Base-by-base conservation (phyloP, 768 basidiomycete genomes). In the Boletus rufocinnamomeus region DNA sequence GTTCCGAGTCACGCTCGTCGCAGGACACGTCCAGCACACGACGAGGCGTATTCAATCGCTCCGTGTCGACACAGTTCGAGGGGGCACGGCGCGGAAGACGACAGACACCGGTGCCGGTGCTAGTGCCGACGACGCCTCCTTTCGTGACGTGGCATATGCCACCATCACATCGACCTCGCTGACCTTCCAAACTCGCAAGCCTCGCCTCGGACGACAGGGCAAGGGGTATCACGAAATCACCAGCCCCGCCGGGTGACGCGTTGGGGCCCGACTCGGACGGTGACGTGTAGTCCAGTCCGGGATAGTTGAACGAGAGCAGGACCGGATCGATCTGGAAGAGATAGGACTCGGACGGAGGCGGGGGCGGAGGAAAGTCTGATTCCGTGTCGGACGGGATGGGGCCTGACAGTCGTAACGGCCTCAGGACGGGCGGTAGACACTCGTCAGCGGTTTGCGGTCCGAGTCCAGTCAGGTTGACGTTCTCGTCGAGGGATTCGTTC, bases 321-420 rank as follows among this genome's bases (percentile, higher is more conserved):
- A 48, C 32, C 30, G 71, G 73, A 21, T 72, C 73, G 41, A 72
- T 73, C 47, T 67, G 68, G 30, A 67, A 46, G 11, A 53, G 47
- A 16, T 53, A 27, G 25, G 50, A 27, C 19, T 51, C 37, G 13
- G 51, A n/a, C 3, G 56, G 13, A n/a, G 25, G 13, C 0, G 16
- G 32, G 2, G 11, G 11, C 19, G 6, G 32, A 16, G 21, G 13
- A 6, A 23, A 5, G 14, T 57, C 44, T 8, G 48, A 3, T 41
- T 19, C 46, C 41, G 40, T 6, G 35, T 51, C 43, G 25, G 54
- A 34, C 25, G 49, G 0, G 27, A 61, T n/a, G 23, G 68, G 60
- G 0, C 62, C 64, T 4, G n/a, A 49, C 2, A 74, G 40, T 9
- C 62, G 65, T 13, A 74, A 32, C 2, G 61, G 67, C 45, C 63